phyloP scores from a whole-genome alignment of 805 yeast species.

The Sungouiella thailandica region DNA sequence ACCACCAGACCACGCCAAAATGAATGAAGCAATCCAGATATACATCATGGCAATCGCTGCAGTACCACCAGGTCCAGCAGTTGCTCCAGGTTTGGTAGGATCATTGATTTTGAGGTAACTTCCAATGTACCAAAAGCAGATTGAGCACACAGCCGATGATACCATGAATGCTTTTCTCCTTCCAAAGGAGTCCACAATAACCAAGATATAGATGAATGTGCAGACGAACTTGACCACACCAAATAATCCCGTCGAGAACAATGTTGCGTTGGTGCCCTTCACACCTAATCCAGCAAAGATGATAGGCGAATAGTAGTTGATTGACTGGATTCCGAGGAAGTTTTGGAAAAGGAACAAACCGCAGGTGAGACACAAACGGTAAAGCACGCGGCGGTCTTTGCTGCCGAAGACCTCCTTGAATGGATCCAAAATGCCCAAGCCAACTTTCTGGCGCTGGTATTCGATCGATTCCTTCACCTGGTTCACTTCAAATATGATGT shows the following conservation, averaged over 20 bases:
- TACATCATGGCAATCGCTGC: slow-evolving; percentile 39
- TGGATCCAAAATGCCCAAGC: slow-evolving; percentile 33
- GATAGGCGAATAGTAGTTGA: slow-evolving; percentile 35
- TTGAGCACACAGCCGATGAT: slow-evolving; percentile 28
- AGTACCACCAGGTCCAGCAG: slow-evolving; percentile 35
- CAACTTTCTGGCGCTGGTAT: slow-evolving; percentile 23
- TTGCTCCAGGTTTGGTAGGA: slow-evolving; percentile 26
- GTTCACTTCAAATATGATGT: slow-evolving; percentile 30
- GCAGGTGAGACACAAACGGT: slow-evolving; percentile 29
- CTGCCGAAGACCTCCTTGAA: slow-evolving; percentile 25
- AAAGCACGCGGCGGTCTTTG: slow-evolving; percentile 20
- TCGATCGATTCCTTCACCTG: slow-evolving; percentile 32
- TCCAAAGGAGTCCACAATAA: slow-evolving; percentile 33
- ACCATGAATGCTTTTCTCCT: slow-evolving; percentile 33
- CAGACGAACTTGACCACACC: slow-evolving; percentile 36
- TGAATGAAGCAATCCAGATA: slow-evolving; percentile 38
- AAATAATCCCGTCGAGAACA: slow-evolving; percentile 37
- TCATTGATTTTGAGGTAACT: slow-evolving; percentile 31
- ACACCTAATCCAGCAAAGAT: slow-evolving; percentile 33
- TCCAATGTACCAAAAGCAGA: slow-evolving; percentile 39
- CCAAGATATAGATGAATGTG: slow-evolving; percentile 28
- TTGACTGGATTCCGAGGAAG: slow-evolving; percentile 37
- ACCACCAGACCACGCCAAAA: slow-evolving; percentile 38
- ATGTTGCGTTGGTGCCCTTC: slow-evolving; percentile 32
- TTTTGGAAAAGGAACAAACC: slow-evolving; percentile 32